Percentiles rank a stretch among this genome's conserved stretches.
These are phyloP conservation scores for Goffeauzyma gilvescens DNA, from an alignment of 768 basidiomycete species.

Conservation along the genomic window DNA sequence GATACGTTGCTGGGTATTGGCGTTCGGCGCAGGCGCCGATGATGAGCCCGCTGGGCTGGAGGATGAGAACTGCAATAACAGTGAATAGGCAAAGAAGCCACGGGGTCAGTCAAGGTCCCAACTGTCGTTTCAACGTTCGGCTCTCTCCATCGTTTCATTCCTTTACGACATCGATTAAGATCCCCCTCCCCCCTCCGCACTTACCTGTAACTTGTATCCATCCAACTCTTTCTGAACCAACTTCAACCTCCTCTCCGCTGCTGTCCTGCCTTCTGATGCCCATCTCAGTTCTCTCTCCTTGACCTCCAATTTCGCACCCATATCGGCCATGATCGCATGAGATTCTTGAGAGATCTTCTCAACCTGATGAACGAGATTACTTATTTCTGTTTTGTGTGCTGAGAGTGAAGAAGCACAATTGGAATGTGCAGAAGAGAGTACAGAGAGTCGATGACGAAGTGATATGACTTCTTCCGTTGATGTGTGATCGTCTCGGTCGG, in stretches of 20 bases:
- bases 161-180: no score
- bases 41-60: background rate
- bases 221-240: constrained; percentile 19
- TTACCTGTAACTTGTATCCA: no score
- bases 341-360: constrained; percentile 13
- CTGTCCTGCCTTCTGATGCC: constrained; percentile 22
- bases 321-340: constrained; percentile 9
- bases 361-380: constrained; percentile 14
- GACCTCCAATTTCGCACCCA: constrained; percentile 13
- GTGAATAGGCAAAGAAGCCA: background rate
- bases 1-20: background rate
- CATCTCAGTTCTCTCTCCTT: constrained; percentile 26
- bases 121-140: no score
- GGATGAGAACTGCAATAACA: background rate
- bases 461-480: constrained; percentile 13
- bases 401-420: constrained; percentile 17
- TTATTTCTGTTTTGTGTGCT: constrained; percentile 14
- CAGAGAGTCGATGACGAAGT: constrained; percentile 19
- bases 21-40: background rate
- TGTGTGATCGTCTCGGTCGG: constrained; percentile 3
- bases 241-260: constrained; percentile 20
- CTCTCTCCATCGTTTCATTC: no score
- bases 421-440: constrained; percentile 19
- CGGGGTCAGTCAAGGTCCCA: no score
- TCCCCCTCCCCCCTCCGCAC: no score